Conservation (phyloP, 2,329 filamentous ascomycete species). For the Didymella segeticola region DNA sequence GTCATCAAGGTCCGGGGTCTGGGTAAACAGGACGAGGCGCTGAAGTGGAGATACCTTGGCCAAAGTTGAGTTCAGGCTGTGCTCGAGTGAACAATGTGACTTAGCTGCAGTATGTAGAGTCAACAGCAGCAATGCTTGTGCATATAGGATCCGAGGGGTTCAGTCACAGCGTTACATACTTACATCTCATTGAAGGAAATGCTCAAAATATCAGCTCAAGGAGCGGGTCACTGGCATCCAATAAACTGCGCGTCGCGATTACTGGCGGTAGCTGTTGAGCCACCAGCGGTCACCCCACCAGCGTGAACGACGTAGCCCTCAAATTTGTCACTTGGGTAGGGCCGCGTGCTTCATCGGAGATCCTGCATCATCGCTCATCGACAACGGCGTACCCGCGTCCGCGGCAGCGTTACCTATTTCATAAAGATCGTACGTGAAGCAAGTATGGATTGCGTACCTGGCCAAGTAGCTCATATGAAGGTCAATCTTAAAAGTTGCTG, state of each 20-base stretch:
- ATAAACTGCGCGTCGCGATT: conserved; percentile 11
- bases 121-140: conserved; percentile 2
- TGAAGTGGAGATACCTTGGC: conserved; percentile 57
- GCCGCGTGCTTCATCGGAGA: conserved; percentile 2
- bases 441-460: conserved; percentile 8
- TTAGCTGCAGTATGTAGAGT: conserved; percentile 12
- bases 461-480: not conserved
- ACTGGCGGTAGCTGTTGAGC: conserved; percentile 13
- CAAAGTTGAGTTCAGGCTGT: conserved; percentile 33
- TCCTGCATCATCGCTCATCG: conserved; percentile 6
- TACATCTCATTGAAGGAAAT: conserved; percentile 11
- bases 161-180: conserved; percentile 3
- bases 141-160: conserved; percentile 1
- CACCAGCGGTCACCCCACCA: conserved; percentile 3
- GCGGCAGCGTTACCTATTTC: conserved; percentile 2
- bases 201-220: not conserved
- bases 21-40: conserved; percentile 45
- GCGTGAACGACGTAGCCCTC: not conserved
- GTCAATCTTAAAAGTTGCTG: not conserved
- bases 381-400: conserved; percentile 6
- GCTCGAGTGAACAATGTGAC: not conserved
- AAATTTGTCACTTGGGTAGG: conserved; percentile 2
- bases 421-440: conserved; percentile 8
- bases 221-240: conserved; percentile 4
- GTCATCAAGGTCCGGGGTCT: conserved; percentile 53